A percentile compares a stretch with the other conserved stretches of the same genome.
Evolutionary conservation across 352 stramenopile species (phyloP).

Genomic region (Phytophthora pistaciae): DNA sequence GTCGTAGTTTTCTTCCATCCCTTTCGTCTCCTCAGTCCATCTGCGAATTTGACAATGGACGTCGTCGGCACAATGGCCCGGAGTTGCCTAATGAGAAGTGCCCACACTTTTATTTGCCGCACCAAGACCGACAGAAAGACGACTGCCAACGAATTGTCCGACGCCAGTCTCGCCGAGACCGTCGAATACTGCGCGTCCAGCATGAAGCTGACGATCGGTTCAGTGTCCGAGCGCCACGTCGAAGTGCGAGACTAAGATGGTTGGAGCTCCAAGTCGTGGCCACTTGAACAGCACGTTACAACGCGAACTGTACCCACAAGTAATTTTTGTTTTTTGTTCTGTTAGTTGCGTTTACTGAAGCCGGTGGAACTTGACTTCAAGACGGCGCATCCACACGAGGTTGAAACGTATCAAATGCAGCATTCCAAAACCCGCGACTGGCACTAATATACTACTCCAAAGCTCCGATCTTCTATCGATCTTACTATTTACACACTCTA

Average conservation of each 20-base stretch:
- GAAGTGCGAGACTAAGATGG: slow-evolving; percentile 6
- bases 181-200: slow-evolving; percentile 9
- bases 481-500: slow-evolving; percentile 26
- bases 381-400: not conserved
- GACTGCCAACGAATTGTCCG: slow-evolving; percentile 8
- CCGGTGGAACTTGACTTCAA: slow-evolving; percentile 18
- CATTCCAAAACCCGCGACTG: too few species aligned
- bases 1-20: not conserved
- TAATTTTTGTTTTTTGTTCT: slow-evolving; percentile 8
- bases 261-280: slow-evolving; percentile 2
- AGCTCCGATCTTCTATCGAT: not conserved
- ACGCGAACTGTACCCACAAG: slow-evolving; percentile 8
- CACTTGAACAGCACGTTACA: not conserved
- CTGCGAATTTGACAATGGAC: slow-evolving; percentile 11
- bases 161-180: slow-evolving; percentile 13
- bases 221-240: slow-evolving; percentile 1
- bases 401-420: not conserved
- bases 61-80: not conserved
- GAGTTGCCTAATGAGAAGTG: slow-evolving; percentile 9
- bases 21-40: slow-evolving; percentile 1
- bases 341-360: not conserved
- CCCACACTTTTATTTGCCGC: not conserved
- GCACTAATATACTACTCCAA: not conserved
- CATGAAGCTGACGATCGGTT: slow-evolving; percentile 13
- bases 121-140: not conserved